Evolutionary conservation across 2,329 filamentous ascomycete genomes (phyloP), one percentile per base, ranked within the genome.

Genomic region (Fusarium clavum): DNA sequence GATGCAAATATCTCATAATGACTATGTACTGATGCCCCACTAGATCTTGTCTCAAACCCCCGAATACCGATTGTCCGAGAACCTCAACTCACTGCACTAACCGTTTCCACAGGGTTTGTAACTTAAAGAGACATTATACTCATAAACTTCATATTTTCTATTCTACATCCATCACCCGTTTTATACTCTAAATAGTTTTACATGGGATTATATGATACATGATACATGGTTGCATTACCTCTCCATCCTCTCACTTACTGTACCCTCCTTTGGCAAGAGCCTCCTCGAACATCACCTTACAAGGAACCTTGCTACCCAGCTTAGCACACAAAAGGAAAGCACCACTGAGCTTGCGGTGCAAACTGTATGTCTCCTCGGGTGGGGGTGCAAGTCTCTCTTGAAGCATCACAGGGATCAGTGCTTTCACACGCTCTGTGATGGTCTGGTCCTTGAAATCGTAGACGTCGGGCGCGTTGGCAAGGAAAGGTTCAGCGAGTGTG

Each of bases 371-470:
- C 85, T 99, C 96, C 82, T 99, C 97, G 0, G 96, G 96, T 25
- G 97, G 96, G 25, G 96, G 95, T 18, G 93, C 90, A 22, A 99
- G 82, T 38, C 96, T 84, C 83, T 99, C 96, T 60, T 89, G 88
- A 48, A 99, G 86, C 96, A 99, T 99, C 56, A 97, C 84, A 18
- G 96, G 96, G 72, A 99, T 98, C 56, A 97, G 86, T 6, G 85
- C 87, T 75, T 94, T 90, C 61, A 99, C 95, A 46, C 97, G 87
- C 77, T 98, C 94, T 2, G 96, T 99, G 73, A 99, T 98, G 3
- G 95, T 99, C 84, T 99, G 96, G 76, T 95, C 90, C 64, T 88
- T 84, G 80, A 99, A 99, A 79, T 99, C 94, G 79, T 99, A 99
- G 0, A 97, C 81, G 53, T 92, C 91, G 0, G 94, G 93, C 0